These are phyloP conservation scores for Mycena sp. DNA, from an alignment of 1,284 basidiomycete species.

Conservation along the genomic window DNA sequence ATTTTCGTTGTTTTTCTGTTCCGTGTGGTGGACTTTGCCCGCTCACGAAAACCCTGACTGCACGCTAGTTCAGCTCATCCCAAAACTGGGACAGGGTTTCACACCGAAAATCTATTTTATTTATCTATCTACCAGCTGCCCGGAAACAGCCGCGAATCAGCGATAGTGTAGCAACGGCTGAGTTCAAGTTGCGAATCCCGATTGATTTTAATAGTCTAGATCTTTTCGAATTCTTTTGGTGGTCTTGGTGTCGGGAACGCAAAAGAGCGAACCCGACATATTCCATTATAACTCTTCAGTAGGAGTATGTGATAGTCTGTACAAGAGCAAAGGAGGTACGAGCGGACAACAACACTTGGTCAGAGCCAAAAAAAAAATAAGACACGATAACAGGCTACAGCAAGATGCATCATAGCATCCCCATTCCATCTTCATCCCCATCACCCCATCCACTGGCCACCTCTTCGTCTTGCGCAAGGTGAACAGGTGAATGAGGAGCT, in stretches of 20 bases:
- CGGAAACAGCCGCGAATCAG: no score
- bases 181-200: no score
- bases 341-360: background rate
- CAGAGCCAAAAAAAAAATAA: conserved; percentile 1
- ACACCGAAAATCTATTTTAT: no score
- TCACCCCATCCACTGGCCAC: conserved; percentile 71
- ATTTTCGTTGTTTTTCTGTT: no score
- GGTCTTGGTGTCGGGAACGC: background rate
- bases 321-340: background rate
- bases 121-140: no score
- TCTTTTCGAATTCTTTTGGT: no score
- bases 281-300: background rate
- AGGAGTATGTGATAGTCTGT: background rate
- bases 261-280: background rate
- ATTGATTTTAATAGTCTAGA: no score
- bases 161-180: no score
- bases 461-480: conserved; percentile 59
- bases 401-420: conserved; percentile 53
- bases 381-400: conserved; percentile 7
- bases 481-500: conserved; percentile 38
- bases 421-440: conserved; percentile 72
- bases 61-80: no score
- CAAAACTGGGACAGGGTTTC: no score
- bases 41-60: no score
- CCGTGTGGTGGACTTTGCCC: no score